Base-by-base conservation (phyloP, 169 alveolate genomes). In the Neospora caninum region DNA sequence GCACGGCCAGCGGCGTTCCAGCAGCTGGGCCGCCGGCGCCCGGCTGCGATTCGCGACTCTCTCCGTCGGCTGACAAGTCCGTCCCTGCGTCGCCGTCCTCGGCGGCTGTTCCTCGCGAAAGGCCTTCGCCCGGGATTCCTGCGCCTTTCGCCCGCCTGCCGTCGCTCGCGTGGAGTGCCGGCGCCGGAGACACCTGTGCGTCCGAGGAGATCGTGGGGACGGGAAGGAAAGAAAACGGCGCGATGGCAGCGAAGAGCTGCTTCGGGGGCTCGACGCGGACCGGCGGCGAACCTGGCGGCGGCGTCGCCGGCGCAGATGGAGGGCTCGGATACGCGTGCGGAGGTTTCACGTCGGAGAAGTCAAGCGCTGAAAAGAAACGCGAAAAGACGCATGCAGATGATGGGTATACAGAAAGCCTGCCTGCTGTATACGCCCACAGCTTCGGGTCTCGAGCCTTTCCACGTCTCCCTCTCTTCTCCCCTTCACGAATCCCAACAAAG, bases 281-380 rank as follows among this genome's bases (percentile, higher is more conserved):
- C 22, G 67, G 41, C 89, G 89, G 54, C n/a, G 89, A 22, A 9
- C 67, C 89, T 6, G 89, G 67, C 4, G 64, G 89, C 34, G 89
- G 43, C 38, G 89, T 2, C 25, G 16, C 64, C 18, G 89, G 89
- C 4, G 89, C 54, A 82, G 89, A 67, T 9, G 89, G 67, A 18
- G 89, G 89, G 67, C 64, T 41, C 64, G 89, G 89, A 67, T 82
- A 36, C 67, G 31, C 27, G 67, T 82, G 89, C 43, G 64, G 89
- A 18, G 53, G 69, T 31, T 38, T 38, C 38, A 36, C 53, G 25
- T 43, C 89, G 16, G 89, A 29, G 64, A 82, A 82, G 67, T 82
- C 89, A 22, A 82, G 38, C 10, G n/a, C 89, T 82, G 89, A 22
- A 20, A 34, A 13, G 39, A 31, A 42, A 13, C 42, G 39, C 34